Evolutionary conservation across 208 protist species (phyloP).

Genomic region (Leptomonas pyrrhocoris): DNA sequence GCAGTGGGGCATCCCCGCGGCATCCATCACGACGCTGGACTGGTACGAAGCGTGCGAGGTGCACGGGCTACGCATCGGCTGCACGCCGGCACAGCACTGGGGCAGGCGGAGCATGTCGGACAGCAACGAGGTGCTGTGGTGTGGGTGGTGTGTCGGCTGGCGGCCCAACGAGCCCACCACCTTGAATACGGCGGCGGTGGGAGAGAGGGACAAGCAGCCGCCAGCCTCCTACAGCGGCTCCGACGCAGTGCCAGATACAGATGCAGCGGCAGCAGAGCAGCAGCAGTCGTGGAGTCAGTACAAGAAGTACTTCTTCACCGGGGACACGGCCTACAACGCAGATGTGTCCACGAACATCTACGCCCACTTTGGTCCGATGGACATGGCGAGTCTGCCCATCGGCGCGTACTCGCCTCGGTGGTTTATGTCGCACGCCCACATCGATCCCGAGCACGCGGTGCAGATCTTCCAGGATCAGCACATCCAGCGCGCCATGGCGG

Average conservation of each 20-base stretch:
- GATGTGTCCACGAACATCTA: constrained; percentile 59
- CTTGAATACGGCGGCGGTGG: background rate
- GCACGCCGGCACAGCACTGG: constrained; percentile 76
- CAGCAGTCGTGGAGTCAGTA: constrained; percentile 33
- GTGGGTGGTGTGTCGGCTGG: constrained; percentile 69
- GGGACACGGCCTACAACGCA: constrained; percentile 58
- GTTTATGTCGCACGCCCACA: constrained; percentile 65
- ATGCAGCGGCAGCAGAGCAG: background rate
- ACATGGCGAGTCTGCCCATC: constrained; percentile 80
- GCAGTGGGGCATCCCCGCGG: constrained; percentile 40
- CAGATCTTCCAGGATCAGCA: constrained; percentile 70
- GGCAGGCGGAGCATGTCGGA: constrained; percentile 45
- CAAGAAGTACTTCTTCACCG: constrained; percentile 68
- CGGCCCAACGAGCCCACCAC: background rate
- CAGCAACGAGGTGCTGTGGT: constrained; percentile 69
- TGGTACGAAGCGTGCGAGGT: constrained; percentile 56
- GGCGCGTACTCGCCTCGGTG: constrained; percentile 82
- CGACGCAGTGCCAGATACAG: background rate
- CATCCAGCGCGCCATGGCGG: constrained; percentile 46
- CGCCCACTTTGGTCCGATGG: constrained; percentile 44
- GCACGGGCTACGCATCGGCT: constrained; percentile 45
- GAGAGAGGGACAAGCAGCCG: constrained; percentile 1
- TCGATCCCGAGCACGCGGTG: constrained; percentile 75
- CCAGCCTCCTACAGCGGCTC: background rate
- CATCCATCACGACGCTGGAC: constrained; percentile 47